Percentiles rank a stretch among this genome's conserved stretches.
These are phyloP conservation scores for Venturia pyrina DNA, from an alignment of 2,329 filamentous ascomycete species.

Conservation along the genomic window DNA sequence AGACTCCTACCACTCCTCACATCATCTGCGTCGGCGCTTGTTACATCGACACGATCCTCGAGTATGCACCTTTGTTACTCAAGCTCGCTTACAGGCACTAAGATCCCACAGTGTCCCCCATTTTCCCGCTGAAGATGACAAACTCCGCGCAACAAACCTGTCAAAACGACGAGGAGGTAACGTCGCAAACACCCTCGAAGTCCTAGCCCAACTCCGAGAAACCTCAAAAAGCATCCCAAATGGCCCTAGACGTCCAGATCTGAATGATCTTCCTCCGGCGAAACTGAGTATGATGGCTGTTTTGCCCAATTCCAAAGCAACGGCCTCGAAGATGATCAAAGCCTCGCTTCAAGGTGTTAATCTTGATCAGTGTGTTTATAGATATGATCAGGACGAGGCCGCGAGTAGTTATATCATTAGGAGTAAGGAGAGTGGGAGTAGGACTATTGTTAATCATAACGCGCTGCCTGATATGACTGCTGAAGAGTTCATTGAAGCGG, in stretches of 20 bases:
- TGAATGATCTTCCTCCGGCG: slow-evolving; percentile 9
- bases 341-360: slow-evolving; percentile 44
- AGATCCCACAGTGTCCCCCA: slow-evolving; percentile 46
- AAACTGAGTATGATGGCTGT: slow-evolving; percentile 32
- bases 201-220: slow-evolving; percentile 50
- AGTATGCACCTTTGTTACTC: slow-evolving; percentile 29
- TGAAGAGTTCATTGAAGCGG: slow-evolving; percentile 46
- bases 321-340: slow-evolving; percentile 42
- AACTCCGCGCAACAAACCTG: slow-evolving; percentile 54
- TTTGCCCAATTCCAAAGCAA: slow-evolving; percentile 44
- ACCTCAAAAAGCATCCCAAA: slow-evolving; percentile 2
- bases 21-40: slow-evolving; percentile 57
- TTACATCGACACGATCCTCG: slow-evolving; percentile 62
- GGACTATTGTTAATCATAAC: slow-evolving; percentile 64
- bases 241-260: neutral
- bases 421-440: slow-evolving; percentile 46
- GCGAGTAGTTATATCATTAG: slow-evolving; percentile 62
- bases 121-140: slow-evolving; percentile 62
- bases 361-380: slow-evolving; percentile 50
- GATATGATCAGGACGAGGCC: slow-evolving; percentile 43
- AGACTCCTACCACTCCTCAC: slow-evolving; percentile 35
- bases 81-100: slow-evolving; percentile 13
- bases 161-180: slow-evolving; percentile 60
- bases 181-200: slow-evolving; percentile 60
- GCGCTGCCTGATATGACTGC: slow-evolving; percentile 57